A percentile compares a stretch with the other conserved stretches of the same genome.
Evolutionary conservation across 2,329 filamentous ascomycete genomes (phyloP).

Genomic region (Zymoseptoria ardabiliae): DNA sequence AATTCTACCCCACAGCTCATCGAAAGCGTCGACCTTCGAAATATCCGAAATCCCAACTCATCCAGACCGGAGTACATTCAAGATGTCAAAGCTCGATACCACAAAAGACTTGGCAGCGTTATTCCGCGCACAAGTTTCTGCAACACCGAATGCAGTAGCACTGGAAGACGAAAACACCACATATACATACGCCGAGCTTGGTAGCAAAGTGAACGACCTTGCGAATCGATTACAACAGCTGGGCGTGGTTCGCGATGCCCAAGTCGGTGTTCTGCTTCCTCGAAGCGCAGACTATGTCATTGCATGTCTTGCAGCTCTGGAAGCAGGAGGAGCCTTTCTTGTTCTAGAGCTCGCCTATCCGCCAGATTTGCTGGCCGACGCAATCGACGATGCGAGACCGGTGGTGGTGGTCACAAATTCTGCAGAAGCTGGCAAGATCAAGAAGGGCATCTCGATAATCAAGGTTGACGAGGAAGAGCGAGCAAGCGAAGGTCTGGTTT

Average conservation of each 20-base stretch:
- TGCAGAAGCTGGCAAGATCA: slow-evolving; percentile 59
- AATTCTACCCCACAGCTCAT: background rate
- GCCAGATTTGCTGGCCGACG: slow-evolving; percentile 63
- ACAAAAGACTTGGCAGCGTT: slow-evolving; percentile 66
- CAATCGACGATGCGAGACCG: slow-evolving; percentile 67
- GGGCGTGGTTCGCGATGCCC: slow-evolving; percentile 63
- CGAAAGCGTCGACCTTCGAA: background rate
- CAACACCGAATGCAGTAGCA: slow-evolving; percentile 62
- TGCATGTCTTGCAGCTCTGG: slow-evolving; percentile 67
- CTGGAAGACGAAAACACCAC: slow-evolving; percentile 61
- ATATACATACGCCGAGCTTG: slow-evolving; percentile 67
- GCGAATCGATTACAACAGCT: slow-evolving; percentile 56
- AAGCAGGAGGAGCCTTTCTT: slow-evolving; percentile 71
- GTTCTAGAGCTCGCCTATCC: slow-evolving; percentile 76
- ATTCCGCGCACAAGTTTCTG: slow-evolving; percentile 60
- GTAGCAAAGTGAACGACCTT: slow-evolving; percentile 58
- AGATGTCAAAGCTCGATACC: slow-evolving; percentile 62
- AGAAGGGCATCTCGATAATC: slow-evolving; percentile 56
- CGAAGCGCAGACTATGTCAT: slow-evolving; percentile 74
- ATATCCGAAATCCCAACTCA: background rate
- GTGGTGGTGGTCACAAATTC: slow-evolving; percentile 62
- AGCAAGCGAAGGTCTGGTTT: background rate
- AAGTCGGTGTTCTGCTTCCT: slow-evolving; percentile 68
- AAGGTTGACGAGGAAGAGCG: slow-evolving; percentile 49
- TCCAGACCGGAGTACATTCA: slow-evolving; percentile 7